Percentiles rank a stretch among this genome's conserved stretches.
These are phyloP conservation scores for Cryphonectria parasitica DNA, from an alignment of 2,329 filamentous ascomycete genomes.

Conservation along the genomic window DNA sequence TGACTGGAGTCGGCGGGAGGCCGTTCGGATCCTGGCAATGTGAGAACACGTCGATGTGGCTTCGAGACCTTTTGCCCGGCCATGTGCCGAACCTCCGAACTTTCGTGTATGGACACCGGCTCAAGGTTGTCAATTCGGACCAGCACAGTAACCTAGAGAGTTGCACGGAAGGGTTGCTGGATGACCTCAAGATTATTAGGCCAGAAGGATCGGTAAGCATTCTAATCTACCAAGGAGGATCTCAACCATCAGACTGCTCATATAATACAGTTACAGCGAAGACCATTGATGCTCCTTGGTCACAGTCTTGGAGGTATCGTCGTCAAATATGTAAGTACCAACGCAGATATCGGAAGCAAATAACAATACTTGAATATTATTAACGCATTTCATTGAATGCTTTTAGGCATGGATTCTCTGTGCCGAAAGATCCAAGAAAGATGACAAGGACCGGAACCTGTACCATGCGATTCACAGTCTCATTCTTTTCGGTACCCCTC, in stretches of 20 bases:
- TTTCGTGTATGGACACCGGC: not conserved
- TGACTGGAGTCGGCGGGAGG: not conserved
- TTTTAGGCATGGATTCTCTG: not conserved
- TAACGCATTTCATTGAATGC: not conserved
- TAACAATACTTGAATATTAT: not conserved
- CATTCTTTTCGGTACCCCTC: not conserved
- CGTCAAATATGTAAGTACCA: not conserved
- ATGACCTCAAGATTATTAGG: not conserved
- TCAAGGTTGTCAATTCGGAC: not conserved
- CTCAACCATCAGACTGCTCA: not conserved
- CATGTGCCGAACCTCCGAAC: not conserved
- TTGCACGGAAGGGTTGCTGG: not conserved
- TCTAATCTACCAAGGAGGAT: not conserved
- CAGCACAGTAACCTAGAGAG: not conserved
- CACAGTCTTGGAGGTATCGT: not conserved
- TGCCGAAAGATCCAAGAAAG: not conserved
- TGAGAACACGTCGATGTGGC: not conserved
- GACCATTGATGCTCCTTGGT: not conserved
- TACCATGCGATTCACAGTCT: not conserved
- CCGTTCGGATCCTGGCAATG: not conserved
- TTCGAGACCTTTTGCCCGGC: not conserved
- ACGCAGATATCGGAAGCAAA: not conserved
- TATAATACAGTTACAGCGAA: not conserved
- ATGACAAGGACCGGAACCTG: not conserved
- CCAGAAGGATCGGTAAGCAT: not conserved